A percentile compares a stretch with the other conserved stretches of the same genome.
phyloP scores from a whole-genome alignment of 768 basidiomycete genomes.

The Strobilomyces confusus region DNA sequence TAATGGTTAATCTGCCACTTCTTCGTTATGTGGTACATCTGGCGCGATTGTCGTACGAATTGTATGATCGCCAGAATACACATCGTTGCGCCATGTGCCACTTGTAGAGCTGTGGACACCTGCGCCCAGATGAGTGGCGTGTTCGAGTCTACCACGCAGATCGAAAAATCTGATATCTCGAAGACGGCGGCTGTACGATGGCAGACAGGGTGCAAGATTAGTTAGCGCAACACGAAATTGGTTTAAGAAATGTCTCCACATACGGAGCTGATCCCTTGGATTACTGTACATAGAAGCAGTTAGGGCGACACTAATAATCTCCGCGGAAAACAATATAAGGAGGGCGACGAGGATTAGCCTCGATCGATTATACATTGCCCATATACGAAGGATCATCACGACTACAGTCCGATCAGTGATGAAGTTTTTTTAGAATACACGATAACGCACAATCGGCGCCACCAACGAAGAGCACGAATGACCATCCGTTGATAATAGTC shows the following conservation, averaged over 20 bases:
- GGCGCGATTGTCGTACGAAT: not conserved
- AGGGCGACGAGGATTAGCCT: not conserved
- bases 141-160: not conserved
- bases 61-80: not conserved
- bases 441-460: constrained; percentile 6
- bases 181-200: not conserved
- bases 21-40: not conserved
- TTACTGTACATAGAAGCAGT: not conserved
- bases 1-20: not conserved
- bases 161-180: not conserved
- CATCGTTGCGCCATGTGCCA: not conserved
- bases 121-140: not conserved
- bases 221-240: no score
- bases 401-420: not conserved
- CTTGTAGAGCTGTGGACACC: no score
- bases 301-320: not conserved
- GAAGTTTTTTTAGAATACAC: not conserved
- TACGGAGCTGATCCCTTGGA: not conserved
- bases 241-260: not conserved
- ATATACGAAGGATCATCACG: constrained; percentile 1
- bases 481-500: not conserved
- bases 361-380: constrained; percentile 2
- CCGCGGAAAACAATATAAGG: not conserved
- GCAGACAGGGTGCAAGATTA: no score
- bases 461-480: not conserved